Evolutionary conservation across 2,329 filamentous ascomycete genomes (phyloP).

Genomic region (Cercospora berteroae): DNA sequence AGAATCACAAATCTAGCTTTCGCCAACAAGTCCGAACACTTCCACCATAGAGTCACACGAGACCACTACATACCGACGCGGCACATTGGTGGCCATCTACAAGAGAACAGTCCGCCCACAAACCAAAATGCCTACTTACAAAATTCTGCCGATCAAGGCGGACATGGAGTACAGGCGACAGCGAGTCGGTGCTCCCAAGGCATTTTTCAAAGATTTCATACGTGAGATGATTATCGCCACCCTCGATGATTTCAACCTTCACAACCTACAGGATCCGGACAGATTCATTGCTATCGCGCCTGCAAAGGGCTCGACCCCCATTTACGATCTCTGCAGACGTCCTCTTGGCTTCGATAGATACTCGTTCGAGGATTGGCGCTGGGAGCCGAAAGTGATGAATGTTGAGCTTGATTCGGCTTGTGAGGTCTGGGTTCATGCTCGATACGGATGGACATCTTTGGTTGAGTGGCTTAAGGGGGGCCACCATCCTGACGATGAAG

Average conservation of each 20-base stretch:
- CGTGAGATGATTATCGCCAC: neutral
- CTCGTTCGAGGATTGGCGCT: neutral
- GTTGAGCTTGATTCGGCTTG: neutral
- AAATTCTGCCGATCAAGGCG: neutral
- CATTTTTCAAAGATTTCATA: neutral
- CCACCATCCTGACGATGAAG: neutral
- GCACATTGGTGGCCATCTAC: neutral
- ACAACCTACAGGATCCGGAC: neutral
- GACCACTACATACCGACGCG: neutral
- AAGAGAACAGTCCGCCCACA: neutral
- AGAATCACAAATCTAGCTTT: neutral
- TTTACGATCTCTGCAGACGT: neutral
- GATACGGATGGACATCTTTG: neutral
- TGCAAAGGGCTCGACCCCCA: neutral
- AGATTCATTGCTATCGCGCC: neutral
- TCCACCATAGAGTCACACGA: neutral
- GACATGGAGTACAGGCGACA: neutral
- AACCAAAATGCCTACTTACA: neutral
- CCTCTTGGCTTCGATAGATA: neutral
- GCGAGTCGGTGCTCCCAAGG: neutral
- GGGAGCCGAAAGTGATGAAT: neutral
- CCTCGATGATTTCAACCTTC: neutral
- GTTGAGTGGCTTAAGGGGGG: neutral
- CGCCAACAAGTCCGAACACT: neutral
- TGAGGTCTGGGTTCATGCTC: neutral